Base-by-base conservation (phyloP, 331 rosid species). In the Pyracantha coccinea region DNA sequence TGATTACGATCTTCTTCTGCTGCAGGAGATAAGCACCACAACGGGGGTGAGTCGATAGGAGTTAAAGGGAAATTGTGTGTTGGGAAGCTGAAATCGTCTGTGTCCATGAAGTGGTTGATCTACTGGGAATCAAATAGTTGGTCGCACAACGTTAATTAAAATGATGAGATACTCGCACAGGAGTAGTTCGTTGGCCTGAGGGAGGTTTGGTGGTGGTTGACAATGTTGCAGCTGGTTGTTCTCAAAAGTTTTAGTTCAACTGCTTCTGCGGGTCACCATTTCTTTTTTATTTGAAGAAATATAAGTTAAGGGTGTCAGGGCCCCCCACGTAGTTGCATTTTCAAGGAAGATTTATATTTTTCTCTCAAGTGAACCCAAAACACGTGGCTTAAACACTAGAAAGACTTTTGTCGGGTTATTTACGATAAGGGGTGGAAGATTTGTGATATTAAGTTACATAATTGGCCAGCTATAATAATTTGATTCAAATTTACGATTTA, bases 61-160 rank as follows among this genome's bases (percentile, higher is more conserved):
- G 47, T 71, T 29, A 50, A 35, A 50, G 74, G 57, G 35, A 31
- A 63, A 13, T 82, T 72, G 53, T 81, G 79, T 77, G 73, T 67
- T 13, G 93, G 94, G 80, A 92, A 92, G 83, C 83, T 90, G 75
- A 90, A 90, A 6, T 87, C 94, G 24, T 92, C 84, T 76, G 84
- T 71, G 66, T 79, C 84, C 96, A 92, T 92, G 85, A 71, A 38
- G 47, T 65, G 50, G 24, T 16, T 15, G 41, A 31, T 17, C 12
- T 5, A 5, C 27, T 63, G 19, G 16, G 28, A 53, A 53, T 19
- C 28, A 57, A 57, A 57, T 57, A 57, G 28, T 41, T 35, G 14
- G 47, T 3, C 14, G 15, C 14, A 41, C 47, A 57, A 57, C 27
- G 1, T 41, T 41, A 41, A 8, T 63, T 45, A 32, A 29, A 16